These are phyloP conservation scores for Podaxis sp. DNA, from an alignment of 768 basidiomycete genomes.

Conservation along the genomic window DNA sequence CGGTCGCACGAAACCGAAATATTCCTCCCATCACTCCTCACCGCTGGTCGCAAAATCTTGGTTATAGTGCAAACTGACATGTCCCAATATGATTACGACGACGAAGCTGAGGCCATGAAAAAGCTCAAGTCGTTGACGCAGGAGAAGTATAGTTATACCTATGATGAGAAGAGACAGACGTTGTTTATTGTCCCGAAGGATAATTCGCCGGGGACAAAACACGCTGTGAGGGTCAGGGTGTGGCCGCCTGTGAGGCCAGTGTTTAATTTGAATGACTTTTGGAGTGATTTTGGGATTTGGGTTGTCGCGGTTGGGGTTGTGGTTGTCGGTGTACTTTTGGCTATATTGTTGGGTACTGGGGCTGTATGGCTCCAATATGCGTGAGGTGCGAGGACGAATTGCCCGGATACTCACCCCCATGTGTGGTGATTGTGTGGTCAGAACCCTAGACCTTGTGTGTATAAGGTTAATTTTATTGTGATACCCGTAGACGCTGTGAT, in stretches of 20 bases:
- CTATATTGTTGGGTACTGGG: background rate
- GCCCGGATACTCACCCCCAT: too few species aligned
- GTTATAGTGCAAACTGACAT: slow-evolving; percentile 47
- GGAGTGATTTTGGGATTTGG: slow-evolving; percentile 50
- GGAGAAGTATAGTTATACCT: slow-evolving; percentile 47
- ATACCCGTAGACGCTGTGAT: background rate
- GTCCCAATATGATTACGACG: background rate
- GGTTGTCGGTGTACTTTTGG: slow-evolving; percentile 20
- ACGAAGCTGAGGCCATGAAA: background rate
- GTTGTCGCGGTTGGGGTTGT: slow-evolving; percentile 21
- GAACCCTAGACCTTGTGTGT: background rate
- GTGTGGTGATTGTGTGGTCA: background rate
- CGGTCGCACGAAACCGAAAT: slow-evolving; percentile 76
- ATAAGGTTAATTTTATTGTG: background rate
- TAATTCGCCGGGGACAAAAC: slow-evolving; percentile 41
- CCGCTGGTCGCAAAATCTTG: slow-evolving; percentile 52
- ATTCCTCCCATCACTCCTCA: slow-evolving; percentile 67
- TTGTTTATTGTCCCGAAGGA: slow-evolving; percentile 60
- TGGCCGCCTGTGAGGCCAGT: slow-evolving; percentile 44
- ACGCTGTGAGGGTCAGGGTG: slow-evolving; percentile 55
- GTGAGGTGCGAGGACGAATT: background rate
- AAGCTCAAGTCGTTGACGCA: slow-evolving; percentile 12
- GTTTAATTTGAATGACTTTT: slow-evolving; percentile 64
- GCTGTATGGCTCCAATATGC: slow-evolving; percentile 6
- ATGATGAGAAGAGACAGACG: slow-evolving; percentile 73